phyloP scores from a whole-genome alignment of 1,284 basidiomycete species.

The Sphaerobolus stellatus region DNA sequence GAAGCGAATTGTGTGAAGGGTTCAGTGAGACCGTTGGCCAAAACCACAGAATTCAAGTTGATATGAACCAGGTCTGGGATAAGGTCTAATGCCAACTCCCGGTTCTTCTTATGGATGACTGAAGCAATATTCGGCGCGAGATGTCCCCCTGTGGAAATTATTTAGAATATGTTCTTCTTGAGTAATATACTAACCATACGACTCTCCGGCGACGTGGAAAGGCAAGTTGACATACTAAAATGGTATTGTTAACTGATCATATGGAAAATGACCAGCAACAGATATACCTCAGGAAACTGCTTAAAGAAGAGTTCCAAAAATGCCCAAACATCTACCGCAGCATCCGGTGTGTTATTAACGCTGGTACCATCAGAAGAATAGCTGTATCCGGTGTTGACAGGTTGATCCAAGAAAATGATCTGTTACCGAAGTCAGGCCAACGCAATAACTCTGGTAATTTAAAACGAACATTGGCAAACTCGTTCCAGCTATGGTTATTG shows the following conservation, averaged over 20 bases:
- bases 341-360: slow-evolving; percentile 71
- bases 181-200: slow-evolving; percentile 43
- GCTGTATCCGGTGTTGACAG: slow-evolving; percentile 86
- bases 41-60: slow-evolving; percentile 75
- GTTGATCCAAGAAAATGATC: slow-evolving; percentile 83
- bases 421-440: slow-evolving; percentile 17
- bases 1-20: slow-evolving; percentile 72
- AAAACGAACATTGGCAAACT: not conserved
- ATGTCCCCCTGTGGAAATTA: slow-evolving; percentile 53
- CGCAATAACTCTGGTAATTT: not conserved
- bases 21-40: slow-evolving; percentile 83
- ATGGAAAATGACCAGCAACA: not conserved
- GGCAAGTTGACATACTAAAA: slow-evolving; percentile 9
- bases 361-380: slow-evolving; percentile 74
- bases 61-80: slow-evolving; percentile 52
- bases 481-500: slow-evolving; percentile 82
- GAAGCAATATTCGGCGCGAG: slow-evolving; percentile 79
- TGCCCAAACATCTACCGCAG: slow-evolving; percentile 84
- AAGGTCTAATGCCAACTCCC: slow-evolving; percentile 44
- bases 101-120: slow-evolving; percentile 75
- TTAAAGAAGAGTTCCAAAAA: slow-evolving; percentile 87
- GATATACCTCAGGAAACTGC: slow-evolving; percentile 52
- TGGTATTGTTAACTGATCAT: not conserved
- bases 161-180: not conserved
- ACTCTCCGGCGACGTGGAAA: slow-evolving; percentile 75